Conservation (phyloP, 2,329 filamentous ascomycete species). For the Colletotrichum tofieldiae region DNA sequence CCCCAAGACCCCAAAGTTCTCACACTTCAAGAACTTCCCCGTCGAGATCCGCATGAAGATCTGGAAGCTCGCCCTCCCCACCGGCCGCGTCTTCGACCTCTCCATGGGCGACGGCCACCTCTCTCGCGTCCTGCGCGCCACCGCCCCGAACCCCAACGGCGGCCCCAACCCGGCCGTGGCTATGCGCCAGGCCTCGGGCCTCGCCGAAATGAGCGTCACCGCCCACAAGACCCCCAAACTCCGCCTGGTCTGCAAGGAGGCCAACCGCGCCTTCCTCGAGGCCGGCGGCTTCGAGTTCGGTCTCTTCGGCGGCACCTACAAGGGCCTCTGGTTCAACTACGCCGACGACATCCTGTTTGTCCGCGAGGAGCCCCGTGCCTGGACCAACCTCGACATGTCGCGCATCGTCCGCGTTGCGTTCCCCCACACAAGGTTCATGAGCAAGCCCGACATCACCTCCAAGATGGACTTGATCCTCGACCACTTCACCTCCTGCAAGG, state of each 20-base stretch:
- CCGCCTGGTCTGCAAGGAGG: slow-evolving; percentile 39
- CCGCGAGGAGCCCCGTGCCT: slow-evolving; percentile 18
- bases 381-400: slow-evolving; percentile 37
- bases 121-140: slow-evolving; percentile 29
- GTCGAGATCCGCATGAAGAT: slow-evolving; percentile 43
- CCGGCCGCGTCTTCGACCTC: slow-evolving; percentile 38
- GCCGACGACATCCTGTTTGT: slow-evolving; percentile 39
- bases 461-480: slow-evolving; percentile 31
- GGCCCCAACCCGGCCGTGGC: slow-evolving; percentile 18
- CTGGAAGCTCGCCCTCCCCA: slow-evolving; percentile 42
- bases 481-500: slow-evolving; percentile 34
- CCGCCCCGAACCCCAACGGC: neutral
- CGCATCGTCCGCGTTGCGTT: slow-evolving; percentile 38
- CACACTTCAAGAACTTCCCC: slow-evolving; percentile 34
- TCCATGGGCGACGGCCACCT: slow-evolving; percentile 30
- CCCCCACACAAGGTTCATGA: slow-evolving; percentile 34
- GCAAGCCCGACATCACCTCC: slow-evolving; percentile 14
- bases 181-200: slow-evolving; percentile 26
- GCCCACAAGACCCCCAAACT: slow-evolving; percentile 40
- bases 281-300: slow-evolving; percentile 42
- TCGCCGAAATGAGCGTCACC: slow-evolving; percentile 32
- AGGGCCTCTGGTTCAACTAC: slow-evolving; percentile 43
- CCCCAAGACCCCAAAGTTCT: slow-evolving; percentile 26
- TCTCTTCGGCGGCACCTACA: slow-evolving; percentile 36
- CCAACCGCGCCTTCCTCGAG: slow-evolving; percentile 33